phyloP scores from a whole-genome alignment of 305 asterid species.

The Rubia occidens region DNA sequence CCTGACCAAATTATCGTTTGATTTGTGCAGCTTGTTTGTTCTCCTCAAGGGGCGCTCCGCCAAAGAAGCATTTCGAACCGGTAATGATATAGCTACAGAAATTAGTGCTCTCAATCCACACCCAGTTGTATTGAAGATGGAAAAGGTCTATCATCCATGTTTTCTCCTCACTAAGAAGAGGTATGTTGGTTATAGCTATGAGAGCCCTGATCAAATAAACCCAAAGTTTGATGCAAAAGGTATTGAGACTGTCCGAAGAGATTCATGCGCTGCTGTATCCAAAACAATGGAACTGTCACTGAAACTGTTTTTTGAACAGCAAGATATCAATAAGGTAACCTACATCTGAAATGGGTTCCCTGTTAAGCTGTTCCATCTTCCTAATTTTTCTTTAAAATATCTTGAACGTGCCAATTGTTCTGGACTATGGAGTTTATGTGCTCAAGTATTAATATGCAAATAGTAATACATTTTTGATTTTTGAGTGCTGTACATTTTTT shows the following conservation, averaged over 20 bases:
- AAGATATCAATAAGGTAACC: slow-evolving; percentile 57
- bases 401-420: neutral
- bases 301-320: slow-evolving; percentile 67
- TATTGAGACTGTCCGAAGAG: slow-evolving; percentile 91
- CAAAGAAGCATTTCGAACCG: slow-evolving; percentile 67
- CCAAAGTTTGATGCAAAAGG: slow-evolving; percentile 97
- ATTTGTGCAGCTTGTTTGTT: slow-evolving; percentile 78
- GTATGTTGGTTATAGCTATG: slow-evolving; percentile 92
- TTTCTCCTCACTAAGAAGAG: slow-evolving; percentile 96
- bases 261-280: slow-evolving; percentile 86
- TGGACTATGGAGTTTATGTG: neutral
- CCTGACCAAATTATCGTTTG: slow-evolving; percentile 20
- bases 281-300: slow-evolving; percentile 86
- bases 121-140: slow-evolving; percentile 88
- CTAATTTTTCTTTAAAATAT: no score
- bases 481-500: neutral
- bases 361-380: neutral
- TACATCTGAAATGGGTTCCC: neutral
- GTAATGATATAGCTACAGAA: slow-evolving; percentile 88
- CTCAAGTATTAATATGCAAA: neutral
- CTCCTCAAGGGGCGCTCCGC: slow-evolving; percentile 85
- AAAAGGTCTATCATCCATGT: slow-evolving; percentile 90
- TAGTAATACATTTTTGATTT: neutral
- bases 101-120: slow-evolving; percentile 72
- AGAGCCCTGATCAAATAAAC: slow-evolving; percentile 65